Base-by-base conservation (phyloP, 139 green algal genomes). In the Chlorella sorokiniana region DNA sequence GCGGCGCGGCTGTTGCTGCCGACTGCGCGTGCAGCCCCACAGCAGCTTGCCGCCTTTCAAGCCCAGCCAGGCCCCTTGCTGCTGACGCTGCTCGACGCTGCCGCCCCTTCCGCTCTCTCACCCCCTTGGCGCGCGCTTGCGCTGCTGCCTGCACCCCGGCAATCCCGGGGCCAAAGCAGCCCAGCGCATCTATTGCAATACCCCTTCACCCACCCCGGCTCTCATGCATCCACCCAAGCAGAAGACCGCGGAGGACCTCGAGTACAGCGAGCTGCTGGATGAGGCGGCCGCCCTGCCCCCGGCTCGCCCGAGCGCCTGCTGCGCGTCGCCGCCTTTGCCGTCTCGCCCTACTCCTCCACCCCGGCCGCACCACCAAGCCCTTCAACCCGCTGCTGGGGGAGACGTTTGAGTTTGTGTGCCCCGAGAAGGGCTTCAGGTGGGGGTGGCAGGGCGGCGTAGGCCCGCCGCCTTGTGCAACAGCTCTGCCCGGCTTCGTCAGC, bases 221-320 rank as follows among this genome's bases (percentile, higher is more conserved):
- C 22, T n/a, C 18, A 10, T 65, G 18, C 1, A 14, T 38, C 33
- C 18, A 0, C 23, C 18, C 18, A 29, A 33, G 7, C 95, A 98
- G 82, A 93, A 94, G 78, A 89, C 90, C 23, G 90, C 85, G 0
- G 94, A 97, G 76, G 93, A 96, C 14, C 64, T 97, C 73, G 94
- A 97, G 92, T 97, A 97, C 83, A 88, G 73, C 25, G 65, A 88
- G 31, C 89, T 98, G 44, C 85, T 97, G 25, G 93, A 97, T 81
- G 31, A 90, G 82, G 91, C 91, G 6, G 77, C 87, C 9, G 42
- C 38, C 22, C 79, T 72, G 1, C 81, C 88, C 2, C 76, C 22
- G 83, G 86, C 2, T 89, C 83, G 20, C 29, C 88, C 4, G 87
- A 94, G 69, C 89, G 94, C 22, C 63, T 95, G 48, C n/a, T 94